phyloP scores from a whole-genome alignment of 345 rosid species.

The Eucalyptus lansdowneana region DNA sequence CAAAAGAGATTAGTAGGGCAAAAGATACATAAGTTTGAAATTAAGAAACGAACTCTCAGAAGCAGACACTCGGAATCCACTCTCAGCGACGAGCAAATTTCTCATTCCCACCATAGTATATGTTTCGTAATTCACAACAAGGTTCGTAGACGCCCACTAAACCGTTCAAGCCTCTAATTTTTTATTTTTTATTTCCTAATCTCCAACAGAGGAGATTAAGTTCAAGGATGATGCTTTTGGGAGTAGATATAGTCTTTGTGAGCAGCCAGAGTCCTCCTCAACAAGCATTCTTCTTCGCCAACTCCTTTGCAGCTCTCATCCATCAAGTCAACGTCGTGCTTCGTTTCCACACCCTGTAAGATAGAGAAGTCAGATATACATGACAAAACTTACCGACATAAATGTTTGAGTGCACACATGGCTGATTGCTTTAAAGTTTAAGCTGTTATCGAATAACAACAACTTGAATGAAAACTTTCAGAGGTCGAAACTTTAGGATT shows the following conservation, averaged over 20 bases:
- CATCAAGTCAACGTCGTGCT: neutral
- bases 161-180: neutral
- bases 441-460: neutral
- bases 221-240: slow-evolving; percentile 14
- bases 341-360: neutral
- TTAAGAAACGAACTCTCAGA: neutral
- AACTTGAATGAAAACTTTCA: neutral
- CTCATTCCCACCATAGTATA: neutral
- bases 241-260: slow-evolving; percentile 51
- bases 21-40: neutral
- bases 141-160: neutral
- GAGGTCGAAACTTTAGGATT: neutral
- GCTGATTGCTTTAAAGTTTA: neutral
- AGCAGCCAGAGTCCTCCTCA: slow-evolving; percentile 38
- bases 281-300: slow-evolving; percentile 41
- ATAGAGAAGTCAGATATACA: neutral
- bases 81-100: neutral
- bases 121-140: neutral
- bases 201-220: neutral
- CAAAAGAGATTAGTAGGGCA: neutral
- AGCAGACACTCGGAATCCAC: neutral
- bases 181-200: neutral
- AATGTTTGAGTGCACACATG: neutral
- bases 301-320: slow-evolving; percentile 33
- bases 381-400: neutral